phyloP scores from a whole-genome alignment of 176 grass and related monocot species.

The Lolium rigidum region DNA sequence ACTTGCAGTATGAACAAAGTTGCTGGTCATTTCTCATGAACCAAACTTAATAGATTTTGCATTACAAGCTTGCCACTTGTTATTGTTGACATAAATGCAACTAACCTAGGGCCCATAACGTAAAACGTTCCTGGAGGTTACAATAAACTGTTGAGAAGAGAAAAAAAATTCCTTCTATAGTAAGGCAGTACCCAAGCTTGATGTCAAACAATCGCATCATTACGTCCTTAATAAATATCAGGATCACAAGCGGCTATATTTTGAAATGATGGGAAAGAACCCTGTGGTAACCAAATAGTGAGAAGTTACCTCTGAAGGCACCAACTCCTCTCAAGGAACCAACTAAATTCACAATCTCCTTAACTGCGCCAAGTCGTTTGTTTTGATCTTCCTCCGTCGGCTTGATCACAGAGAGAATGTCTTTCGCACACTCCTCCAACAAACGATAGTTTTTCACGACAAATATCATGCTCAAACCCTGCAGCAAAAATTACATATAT shows the following conservation, averaged over 20 bases:
- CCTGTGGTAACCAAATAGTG: neutral
- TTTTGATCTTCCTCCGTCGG: constrained; percentile 55
- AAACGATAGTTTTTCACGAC: neutral
- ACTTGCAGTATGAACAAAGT: neutral
- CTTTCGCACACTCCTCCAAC: constrained; percentile 45
- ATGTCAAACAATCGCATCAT: constrained; percentile 3
- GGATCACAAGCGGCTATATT: neutral
- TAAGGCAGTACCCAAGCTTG: constrained; percentile 1
- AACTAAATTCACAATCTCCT: constrained; percentile 53
- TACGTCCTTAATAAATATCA: neutral
- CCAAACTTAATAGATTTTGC: neutral
- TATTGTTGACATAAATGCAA: neutral
- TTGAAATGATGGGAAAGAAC: neutral
- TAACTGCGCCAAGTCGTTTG: constrained; percentile 51
- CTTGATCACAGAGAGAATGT: constrained; percentile 68
- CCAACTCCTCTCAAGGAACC: constrained; percentile 36
- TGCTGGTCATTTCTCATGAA: neutral
- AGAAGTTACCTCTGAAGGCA: constrained; percentile 51
- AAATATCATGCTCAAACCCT: constrained; percentile 42
- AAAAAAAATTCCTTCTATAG: neutral
- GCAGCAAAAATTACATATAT: neutral
- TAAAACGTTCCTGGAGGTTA: neutral
- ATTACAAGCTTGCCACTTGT: constrained; percentile 4
- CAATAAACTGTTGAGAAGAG: neutral
- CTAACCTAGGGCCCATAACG: neutral